These are phyloP conservation scores for Puccinia polysora DNA, from an alignment of 1,284 basidiomycete species.

Conservation along the genomic window DNA sequence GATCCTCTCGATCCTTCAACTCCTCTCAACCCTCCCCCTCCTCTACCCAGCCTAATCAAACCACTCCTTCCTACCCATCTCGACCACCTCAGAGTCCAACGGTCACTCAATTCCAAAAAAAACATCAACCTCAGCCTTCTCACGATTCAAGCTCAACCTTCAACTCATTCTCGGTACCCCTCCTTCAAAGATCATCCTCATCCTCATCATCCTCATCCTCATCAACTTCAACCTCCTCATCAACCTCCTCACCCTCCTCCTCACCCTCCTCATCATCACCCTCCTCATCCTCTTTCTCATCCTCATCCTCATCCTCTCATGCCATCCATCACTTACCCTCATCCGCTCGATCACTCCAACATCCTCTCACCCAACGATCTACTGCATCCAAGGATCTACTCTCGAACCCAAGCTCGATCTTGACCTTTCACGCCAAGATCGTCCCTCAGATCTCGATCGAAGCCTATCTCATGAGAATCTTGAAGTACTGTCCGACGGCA, in stretches of 20 bases:
- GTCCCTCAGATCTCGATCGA: no score
- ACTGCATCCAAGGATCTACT: no score
- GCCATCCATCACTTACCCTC: slow-evolving; percentile 20
- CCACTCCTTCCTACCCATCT: slow-evolving; percentile 47
- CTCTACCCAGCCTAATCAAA: slow-evolving; percentile 40
- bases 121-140: slow-evolving; percentile 48
- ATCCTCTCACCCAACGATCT: slow-evolving; percentile 47
- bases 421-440: no score
- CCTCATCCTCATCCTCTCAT: slow-evolving; percentile 1
- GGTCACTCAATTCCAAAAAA: slow-evolving; percentile 45
- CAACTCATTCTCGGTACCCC: slow-evolving; percentile 73
- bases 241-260: slow-evolving; percentile 20
- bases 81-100: slow-evolving; percentile 49
- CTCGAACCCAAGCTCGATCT: no score
- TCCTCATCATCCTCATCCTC: slow-evolving; percentile 56
- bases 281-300: slow-evolving; percentile 54
- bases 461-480: no score
- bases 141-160: slow-evolving; percentile 64
- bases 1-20: no score
- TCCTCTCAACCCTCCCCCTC: slow-evolving; percentile 45
- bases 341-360: not conserved
- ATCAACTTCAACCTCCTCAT: not conserved
- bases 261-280: slow-evolving; percentile 48
- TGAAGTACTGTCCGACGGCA: no score
- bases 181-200: not conserved